Conservation (phyloP, 1,139 yeast species). For the Pichia sp. region DNA sequence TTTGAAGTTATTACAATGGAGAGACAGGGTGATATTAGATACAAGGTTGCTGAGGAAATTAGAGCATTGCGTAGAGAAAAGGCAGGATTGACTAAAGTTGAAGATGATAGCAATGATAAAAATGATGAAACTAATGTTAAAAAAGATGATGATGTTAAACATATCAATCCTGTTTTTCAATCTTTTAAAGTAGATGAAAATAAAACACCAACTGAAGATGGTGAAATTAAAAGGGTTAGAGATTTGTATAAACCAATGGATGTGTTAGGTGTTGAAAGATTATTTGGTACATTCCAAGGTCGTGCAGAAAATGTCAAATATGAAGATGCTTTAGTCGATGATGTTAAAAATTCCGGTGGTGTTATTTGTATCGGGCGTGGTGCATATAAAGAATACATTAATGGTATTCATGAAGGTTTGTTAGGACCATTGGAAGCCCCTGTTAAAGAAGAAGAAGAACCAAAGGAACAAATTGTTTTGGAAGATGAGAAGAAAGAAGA, state of each 20-base stretch:
- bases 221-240: slow-evolving; percentile 35
- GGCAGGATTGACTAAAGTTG: slow-evolving; percentile 19
- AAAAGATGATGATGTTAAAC: not conserved
- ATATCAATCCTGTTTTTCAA: slow-evolving; percentile 9
- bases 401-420: slow-evolving; percentile 91
- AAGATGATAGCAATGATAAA: slow-evolving; percentile 21
- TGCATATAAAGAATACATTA: slow-evolving; percentile 85
- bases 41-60: slow-evolving; percentile 74
- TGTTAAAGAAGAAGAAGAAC: slow-evolving; percentile 10
- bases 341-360: slow-evolving; percentile 62
- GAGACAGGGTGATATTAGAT: slow-evolving; percentile 85
- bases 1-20: slow-evolving; percentile 68
- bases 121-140: slow-evolving; percentile 9
- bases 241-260: slow-evolving; percentile 39
- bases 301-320: slow-evolving; percentile 27
- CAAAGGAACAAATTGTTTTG: slow-evolving; percentile 5
- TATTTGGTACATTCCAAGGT: slow-evolving; percentile 25
- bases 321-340: slow-evolving; percentile 42
- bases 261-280: slow-evolving; percentile 52
- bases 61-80: slow-evolving; percentile 49
- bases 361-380: slow-evolving; percentile 92
- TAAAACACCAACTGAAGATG: slow-evolving; percentile 9
- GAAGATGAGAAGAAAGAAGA: slow-evolving; percentile 14
- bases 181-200: slow-evolving; percentile 7
- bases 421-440: slow-evolving; percentile 79